Conservation (phyloP, 1,139 yeast species). For the Candida sanyaensis region DNA sequence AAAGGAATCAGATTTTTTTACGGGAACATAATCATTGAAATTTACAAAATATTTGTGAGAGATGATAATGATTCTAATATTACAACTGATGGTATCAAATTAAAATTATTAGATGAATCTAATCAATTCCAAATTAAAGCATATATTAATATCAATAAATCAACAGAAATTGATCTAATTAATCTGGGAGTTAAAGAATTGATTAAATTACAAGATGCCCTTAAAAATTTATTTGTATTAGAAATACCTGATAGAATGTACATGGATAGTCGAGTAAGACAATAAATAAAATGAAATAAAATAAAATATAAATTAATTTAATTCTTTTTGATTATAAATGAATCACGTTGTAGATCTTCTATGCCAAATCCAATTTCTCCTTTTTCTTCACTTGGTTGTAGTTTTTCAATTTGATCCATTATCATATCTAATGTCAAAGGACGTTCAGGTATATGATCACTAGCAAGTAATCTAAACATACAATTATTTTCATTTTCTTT, state of each 20-base stretch:
- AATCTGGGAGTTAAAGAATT: constrained; percentile 67
- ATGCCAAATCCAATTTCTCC: constrained; percentile 26
- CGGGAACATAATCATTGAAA: constrained; percentile 63
- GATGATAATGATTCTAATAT: constrained; percentile 31
- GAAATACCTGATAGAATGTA: constrained; percentile 74
- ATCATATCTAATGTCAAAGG: constrained; percentile 27
- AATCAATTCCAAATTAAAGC: constrained; percentile 65
- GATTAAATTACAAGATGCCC: constrained; percentile 59
- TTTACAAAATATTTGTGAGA: constrained; percentile 51
- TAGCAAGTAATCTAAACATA: constrained; percentile 35
- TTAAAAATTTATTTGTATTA: constrained; percentile 66
- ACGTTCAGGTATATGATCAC: constrained; percentile 30
- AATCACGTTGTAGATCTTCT: constrained; percentile 6
- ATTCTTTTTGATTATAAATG: constrained; percentile 4
- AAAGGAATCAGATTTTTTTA: constrained; percentile 66
- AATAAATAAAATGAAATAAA: not conserved
- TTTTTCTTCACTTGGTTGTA: constrained; percentile 25
- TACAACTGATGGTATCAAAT: constrained; percentile 24
- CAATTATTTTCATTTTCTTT: constrained; percentile 20
- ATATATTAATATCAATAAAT: constrained; percentile 65
- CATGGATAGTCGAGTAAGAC: constrained; percentile 66
- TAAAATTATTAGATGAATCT: constrained; percentile 54
- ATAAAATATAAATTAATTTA: not conserved
- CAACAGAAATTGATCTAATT: constrained; percentile 76
- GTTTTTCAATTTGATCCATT: constrained; percentile 21